These are phyloP conservation scores for Lonicera japonica DNA, from an alignment of 129 eudicot genomes.

Conservation along the genomic window DNA sequence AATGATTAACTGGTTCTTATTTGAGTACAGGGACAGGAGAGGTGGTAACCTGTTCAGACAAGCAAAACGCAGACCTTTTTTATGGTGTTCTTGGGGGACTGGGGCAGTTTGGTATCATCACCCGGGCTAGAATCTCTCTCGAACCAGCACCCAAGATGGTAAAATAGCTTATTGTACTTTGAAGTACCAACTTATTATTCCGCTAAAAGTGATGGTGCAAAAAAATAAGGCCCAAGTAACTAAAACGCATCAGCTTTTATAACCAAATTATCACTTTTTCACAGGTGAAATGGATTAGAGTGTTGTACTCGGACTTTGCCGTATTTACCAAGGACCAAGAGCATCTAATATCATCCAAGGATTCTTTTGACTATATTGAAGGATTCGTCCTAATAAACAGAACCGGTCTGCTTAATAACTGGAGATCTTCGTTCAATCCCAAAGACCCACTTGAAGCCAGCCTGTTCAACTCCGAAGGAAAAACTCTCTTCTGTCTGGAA, in stretches of 20 bases:
- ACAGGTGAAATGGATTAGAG: constrained; percentile 97
- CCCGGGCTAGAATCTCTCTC: constrained; percentile 70
- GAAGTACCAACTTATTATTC: background rate
- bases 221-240: background rate
- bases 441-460: constrained; percentile 68
- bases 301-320: constrained; percentile 67
- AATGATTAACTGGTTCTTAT: background rate
- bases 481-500: constrained; percentile 71
- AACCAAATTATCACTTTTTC: constrained; percentile 17
- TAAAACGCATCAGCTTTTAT: constrained; percentile 3
- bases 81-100: constrained; percentile 94
- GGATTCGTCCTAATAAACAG: constrained; percentile 86
- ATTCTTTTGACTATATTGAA: constrained; percentile 81
- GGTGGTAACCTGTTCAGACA: constrained; percentile 58
- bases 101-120: constrained; percentile 94
- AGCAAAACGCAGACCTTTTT: constrained; percentile 74
- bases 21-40: constrained; percentile 77
- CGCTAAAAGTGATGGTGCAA: background rate
- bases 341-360: constrained; percentile 50
- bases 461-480: constrained; percentile 64
- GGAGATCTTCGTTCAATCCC: constrained; percentile 83
- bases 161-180: constrained; percentile 4
- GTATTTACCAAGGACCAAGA: constrained; percentile 75
- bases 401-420: constrained; percentile 76
- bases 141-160: constrained; percentile 86